These are phyloP conservation scores for Calonectria crousiana DNA, from an alignment of 2,329 filamentous ascomycete genomes.

Conservation along the genomic window DNA sequence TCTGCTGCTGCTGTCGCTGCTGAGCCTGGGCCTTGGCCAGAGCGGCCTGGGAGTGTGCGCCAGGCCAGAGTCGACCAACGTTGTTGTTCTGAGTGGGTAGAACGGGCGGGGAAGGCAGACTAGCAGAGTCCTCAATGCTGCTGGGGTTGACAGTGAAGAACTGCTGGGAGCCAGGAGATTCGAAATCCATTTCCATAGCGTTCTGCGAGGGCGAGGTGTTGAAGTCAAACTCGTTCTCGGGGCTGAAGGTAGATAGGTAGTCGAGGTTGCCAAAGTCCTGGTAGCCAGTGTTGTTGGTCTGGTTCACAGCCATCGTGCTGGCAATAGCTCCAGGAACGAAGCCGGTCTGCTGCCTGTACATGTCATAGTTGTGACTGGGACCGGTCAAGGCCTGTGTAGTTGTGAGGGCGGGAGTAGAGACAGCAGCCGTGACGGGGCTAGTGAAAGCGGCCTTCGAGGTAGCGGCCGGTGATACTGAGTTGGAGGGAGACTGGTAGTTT, in stretches of 20 bases:
- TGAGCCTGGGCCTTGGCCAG: slow-evolving; percentile 79
- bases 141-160: slow-evolving; percentile 82
- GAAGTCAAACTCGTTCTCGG: slow-evolving; percentile 79
- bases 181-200: slow-evolving; percentile 73
- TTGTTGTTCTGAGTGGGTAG: slow-evolving; percentile 65
- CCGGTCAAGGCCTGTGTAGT: slow-evolving; percentile 75
- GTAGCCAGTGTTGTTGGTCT: slow-evolving; percentile 68
- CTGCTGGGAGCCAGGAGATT: slow-evolving; percentile 63
- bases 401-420: slow-evolving; percentile 67
- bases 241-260: slow-evolving; percentile 67
- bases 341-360: slow-evolving; percentile 95
- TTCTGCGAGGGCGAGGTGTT: slow-evolving; percentile 73
- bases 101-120: slow-evolving; percentile 56
- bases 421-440: slow-evolving; percentile 64
- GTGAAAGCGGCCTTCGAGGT: slow-evolving; percentile 67
- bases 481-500: slow-evolving; percentile 67
- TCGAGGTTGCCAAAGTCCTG: slow-evolving; percentile 62
- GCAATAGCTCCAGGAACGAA: slow-evolving; percentile 87
- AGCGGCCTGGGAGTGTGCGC: slow-evolving; percentile 92
- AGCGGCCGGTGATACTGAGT: slow-evolving; percentile 65
- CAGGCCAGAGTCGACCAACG: slow-evolving; percentile 86
- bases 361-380: slow-evolving; percentile 94
- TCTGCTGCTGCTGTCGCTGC: slow-evolving; percentile 75
- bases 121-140: slow-evolving; percentile 69
- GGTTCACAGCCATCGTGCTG: slow-evolving; percentile 83